These are phyloP conservation scores for Aspergillus nomiae DNA, from an alignment of 2,329 filamentous ascomycete species.

Conservation along the genomic window DNA sequence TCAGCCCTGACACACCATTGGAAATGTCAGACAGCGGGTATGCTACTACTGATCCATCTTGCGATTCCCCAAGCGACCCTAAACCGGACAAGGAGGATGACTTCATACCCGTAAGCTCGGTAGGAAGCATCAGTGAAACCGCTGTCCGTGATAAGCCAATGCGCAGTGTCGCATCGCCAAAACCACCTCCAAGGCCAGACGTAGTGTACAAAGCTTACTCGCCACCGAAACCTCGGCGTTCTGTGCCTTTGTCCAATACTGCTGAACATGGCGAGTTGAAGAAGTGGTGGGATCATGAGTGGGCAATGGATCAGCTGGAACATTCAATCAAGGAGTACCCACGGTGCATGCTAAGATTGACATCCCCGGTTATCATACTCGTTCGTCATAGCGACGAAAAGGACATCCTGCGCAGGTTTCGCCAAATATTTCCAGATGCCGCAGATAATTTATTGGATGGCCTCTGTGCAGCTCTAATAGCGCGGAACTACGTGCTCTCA, in stretches of 20 bases:
- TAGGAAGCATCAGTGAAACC: conserved; percentile 28
- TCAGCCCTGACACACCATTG: conserved; percentile 42
- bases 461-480: conserved; percentile 41
- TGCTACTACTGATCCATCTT: conserved; percentile 28
- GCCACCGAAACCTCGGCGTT: conserved; percentile 17
- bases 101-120: conserved; percentile 29
- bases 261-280: conserved; percentile 32
- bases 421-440: conserved; percentile 38
- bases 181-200: conserved; percentile 22
- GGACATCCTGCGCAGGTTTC: conserved; percentile 35
- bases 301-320: conserved; percentile 43
- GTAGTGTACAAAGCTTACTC: conserved; percentile 19
- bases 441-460: conserved; percentile 37
- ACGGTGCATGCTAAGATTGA: conserved; percentile 37
- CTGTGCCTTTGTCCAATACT: conserved; percentile 22
- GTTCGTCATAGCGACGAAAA: conserved; percentile 41
- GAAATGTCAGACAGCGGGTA: conserved; percentile 40
- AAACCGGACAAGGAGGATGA: conserved; percentile 31
- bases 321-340: conserved; percentile 40
- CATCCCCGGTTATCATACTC: conserved; percentile 43
- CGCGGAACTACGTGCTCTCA: conserved; percentile 40
- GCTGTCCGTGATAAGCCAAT: conserved; percentile 25
- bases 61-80: conserved; percentile 28
- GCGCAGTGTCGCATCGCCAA: conserved; percentile 5
- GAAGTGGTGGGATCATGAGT: conserved; percentile 42